Conservation (phyloP, 2,329 filamentous ascomycete genomes). For the Zasmidium cellare region DNA sequence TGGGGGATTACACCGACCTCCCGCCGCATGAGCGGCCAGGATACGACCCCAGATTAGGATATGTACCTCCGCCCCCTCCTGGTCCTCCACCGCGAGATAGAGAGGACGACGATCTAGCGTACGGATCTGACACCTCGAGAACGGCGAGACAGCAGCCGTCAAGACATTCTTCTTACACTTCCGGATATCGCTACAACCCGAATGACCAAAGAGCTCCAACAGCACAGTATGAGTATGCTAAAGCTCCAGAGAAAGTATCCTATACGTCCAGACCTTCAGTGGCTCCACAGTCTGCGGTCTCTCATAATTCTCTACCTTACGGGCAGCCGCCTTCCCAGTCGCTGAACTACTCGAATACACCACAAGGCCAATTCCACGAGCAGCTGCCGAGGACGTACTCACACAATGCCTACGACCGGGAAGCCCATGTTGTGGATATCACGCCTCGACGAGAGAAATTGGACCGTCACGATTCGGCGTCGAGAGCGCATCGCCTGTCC, state of each 20-base stretch:
- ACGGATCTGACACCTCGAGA: conserved; percentile 25
- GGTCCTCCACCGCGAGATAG: conserved; percentile 2
- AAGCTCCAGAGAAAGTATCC: conserved; percentile 41
- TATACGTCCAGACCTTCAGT: conserved; percentile 41
- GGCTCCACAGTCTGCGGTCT: conserved; percentile 1
- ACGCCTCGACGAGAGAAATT: conserved; percentile 35
- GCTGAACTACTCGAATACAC: conserved; percentile 17
- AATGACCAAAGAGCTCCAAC: conserved; percentile 17
- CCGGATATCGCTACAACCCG: conserved; percentile 23
- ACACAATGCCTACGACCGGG: conserved; percentile 23
- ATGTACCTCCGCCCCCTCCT: conserved; percentile 15
- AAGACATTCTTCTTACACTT: conserved; percentile 21
- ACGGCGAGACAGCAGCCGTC: conserved; percentile 4
- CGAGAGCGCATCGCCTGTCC: conserved; percentile 21
- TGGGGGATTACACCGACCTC: conserved; percentile 46
- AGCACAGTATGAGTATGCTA: conserved; percentile 39
- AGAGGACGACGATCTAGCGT: conserved; percentile 34
- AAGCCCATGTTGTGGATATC: conserved; percentile 43
- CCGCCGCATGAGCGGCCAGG: conserved; percentile 46
- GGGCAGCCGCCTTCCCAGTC: conserved; percentile 14
- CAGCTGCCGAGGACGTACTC: conserved; percentile 23
- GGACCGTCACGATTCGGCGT: conserved; percentile 18
- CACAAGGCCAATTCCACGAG: conserved; percentile 19
- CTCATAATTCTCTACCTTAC: conserved; percentile 18
- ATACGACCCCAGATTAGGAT: conserved; percentile 27